These are phyloP conservation scores for Schwanniomyces yamadae DNA, from an alignment of 805 yeast genomes.

Conservation along the genomic window DNA sequence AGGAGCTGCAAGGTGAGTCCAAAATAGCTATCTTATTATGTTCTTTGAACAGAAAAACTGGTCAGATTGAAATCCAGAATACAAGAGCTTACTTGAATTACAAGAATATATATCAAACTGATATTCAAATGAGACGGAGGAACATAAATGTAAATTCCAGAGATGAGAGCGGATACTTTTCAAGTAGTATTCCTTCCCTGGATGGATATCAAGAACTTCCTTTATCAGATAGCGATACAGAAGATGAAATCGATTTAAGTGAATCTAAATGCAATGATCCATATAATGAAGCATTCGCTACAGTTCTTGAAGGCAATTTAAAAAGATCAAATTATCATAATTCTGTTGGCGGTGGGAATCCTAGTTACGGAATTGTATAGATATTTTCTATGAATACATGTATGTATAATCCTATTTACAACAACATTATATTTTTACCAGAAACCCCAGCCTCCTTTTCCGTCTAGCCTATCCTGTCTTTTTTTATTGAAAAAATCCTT, in stretches of 20 bases:
- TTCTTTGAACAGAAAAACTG: conserved; percentile 37
- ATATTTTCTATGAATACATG: too few species aligned
- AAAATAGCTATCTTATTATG: conserved; percentile 25
- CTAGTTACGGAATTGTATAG: conserved; percentile 7
- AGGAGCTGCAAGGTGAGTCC: conserved; percentile 1
- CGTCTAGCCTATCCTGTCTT: conserved; percentile 34
- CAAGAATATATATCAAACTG: conserved; percentile 11
- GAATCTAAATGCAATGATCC: conserved; percentile 7
- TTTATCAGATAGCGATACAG: conserved; percentile 7
- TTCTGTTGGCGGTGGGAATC: conserved; percentile 10
- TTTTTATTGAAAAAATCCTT: conserved; percentile 46
- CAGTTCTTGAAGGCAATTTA: conserved; percentile 6
- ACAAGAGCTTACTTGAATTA: conserved; percentile 26
- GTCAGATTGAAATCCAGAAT: conserved; percentile 32
- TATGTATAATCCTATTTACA: too few species aligned
- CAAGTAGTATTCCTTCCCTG: background rate
- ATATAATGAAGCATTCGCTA: conserved; percentile 6
- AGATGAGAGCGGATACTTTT: conserved; percentile 1
- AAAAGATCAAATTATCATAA: conserved; percentile 4
- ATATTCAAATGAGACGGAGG: conserved; percentile 2
- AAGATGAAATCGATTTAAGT: conserved; percentile 4
- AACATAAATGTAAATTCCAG: conserved; percentile 2
- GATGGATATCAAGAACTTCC: background rate
- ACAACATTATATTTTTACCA: conserved; percentile 20
- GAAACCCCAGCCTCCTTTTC: conserved; percentile 45